Conservation (phyloP, 768 basidiomycete species). For the Leucocoprinus birnbaumii region DNA sequence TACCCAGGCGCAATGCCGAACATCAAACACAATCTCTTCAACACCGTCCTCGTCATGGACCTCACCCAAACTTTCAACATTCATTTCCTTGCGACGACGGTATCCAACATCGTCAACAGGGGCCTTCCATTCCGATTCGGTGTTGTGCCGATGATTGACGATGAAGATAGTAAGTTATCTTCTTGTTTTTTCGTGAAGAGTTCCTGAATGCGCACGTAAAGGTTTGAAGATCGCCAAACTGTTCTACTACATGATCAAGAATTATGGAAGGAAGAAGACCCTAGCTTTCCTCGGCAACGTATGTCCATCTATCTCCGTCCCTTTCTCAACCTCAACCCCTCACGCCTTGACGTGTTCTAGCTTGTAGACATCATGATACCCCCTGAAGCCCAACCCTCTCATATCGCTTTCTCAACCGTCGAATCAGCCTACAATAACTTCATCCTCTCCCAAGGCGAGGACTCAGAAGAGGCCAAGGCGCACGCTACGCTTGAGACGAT, state of each 20-base stretch:
- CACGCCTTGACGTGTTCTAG: background rate
- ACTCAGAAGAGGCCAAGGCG: background rate
- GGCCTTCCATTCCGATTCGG: slow-evolving; percentile 83
- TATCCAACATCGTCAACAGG: slow-evolving; percentile 70
- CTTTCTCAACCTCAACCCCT: background rate
- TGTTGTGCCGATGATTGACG: slow-evolving; percentile 71
- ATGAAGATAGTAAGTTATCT: slow-evolving; percentile 33
- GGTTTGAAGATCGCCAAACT: slow-evolving; percentile 71
- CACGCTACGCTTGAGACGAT: slow-evolving; percentile 5
- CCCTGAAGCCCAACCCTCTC: background rate
- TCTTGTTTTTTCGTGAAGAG: background rate
- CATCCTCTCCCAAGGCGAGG: slow-evolving; percentile 3
- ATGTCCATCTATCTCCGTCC: slow-evolving; percentile 13
- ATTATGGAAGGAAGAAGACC: slow-evolving; percentile 61
- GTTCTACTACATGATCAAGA: slow-evolving; percentile 63
- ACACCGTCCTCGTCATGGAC: slow-evolving; percentile 80
- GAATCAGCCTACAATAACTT: slow-evolving; percentile 34
- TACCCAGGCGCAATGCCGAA: slow-evolving; percentile 79
- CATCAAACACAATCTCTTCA: slow-evolving; percentile 79
- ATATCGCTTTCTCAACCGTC: background rate
- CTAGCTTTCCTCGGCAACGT: slow-evolving; percentile 59
- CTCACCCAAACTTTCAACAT: slow-evolving; percentile 61
- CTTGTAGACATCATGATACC: background rate
- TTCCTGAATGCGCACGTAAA: slow-evolving; percentile 19
- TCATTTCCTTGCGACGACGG: slow-evolving; percentile 58